phyloP scores from a whole-genome alignment of 768 basidiomycete genomes.

The Rhodotorula toruloides region DNA sequence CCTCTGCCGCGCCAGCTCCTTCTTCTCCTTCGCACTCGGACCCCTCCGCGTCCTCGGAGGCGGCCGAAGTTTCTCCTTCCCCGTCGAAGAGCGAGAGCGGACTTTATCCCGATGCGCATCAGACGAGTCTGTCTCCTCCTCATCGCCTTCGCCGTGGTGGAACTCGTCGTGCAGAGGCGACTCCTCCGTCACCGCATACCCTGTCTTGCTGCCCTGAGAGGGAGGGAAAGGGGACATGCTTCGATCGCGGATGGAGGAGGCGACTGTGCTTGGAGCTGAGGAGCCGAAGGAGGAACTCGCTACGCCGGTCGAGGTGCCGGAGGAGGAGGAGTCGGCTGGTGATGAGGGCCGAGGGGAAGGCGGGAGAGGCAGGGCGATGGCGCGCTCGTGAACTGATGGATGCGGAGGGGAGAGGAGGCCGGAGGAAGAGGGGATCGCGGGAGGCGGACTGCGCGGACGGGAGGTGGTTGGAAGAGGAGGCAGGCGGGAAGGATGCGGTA shows the following conservation, averaged over 20 bases:
- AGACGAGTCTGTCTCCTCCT: too few relatives aligned
- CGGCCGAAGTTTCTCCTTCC: too few relatives aligned
- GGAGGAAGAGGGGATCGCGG: background rate
- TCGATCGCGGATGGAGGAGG: too few relatives aligned
- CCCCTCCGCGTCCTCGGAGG: constrained; percentile 1
- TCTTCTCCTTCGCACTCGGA: constrained; percentile 10
- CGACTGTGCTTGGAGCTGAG: too few relatives aligned
- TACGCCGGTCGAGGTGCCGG: background rate
- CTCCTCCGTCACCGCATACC: background rate
- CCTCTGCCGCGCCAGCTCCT: constrained; percentile 3
- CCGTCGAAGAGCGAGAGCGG: background rate
- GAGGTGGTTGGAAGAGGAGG: constrained; percentile 7
- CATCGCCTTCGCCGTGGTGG: too few relatives aligned
- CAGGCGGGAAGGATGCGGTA: too few relatives aligned
- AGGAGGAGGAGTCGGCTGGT: background rate
- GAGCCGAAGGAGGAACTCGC: background rate
- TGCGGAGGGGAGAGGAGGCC: background rate
- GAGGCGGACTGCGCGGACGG: background rate
- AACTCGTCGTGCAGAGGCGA: too few relatives aligned
- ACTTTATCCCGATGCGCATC: background rate
- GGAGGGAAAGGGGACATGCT: too few relatives aligned
- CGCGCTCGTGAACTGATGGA: background rate
- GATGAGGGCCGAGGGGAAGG: background rate
- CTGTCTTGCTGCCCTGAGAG: too few relatives aligned
- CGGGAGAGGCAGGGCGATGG: background rate